These are phyloP conservation scores for Waitea zeae DNA, from an alignment of 1,284 basidiomycete species.

Conservation along the genomic window DNA sequence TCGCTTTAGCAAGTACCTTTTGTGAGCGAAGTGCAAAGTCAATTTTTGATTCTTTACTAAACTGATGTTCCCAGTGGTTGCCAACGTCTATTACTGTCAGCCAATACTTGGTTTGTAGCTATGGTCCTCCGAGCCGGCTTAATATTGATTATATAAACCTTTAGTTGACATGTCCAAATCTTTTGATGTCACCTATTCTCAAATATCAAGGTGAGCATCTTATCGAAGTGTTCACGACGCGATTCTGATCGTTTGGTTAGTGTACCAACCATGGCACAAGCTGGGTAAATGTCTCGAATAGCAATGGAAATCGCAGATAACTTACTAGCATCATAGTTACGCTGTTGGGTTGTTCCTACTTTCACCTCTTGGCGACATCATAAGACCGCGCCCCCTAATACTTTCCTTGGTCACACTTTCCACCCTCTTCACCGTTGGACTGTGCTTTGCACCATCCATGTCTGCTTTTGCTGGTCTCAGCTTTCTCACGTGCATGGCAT, in stretches of 20 bases:
- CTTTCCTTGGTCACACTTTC: conserved; percentile 20
- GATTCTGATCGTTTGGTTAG: no score
- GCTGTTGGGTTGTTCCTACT: conserved; percentile 30
- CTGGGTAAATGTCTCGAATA: conserved; percentile 20
- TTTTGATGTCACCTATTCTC: conserved; percentile 46
- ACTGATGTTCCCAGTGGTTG: no score
- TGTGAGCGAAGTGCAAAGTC: no score
- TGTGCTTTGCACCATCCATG: conserved; percentile 23
- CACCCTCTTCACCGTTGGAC: conserved; percentile 23
- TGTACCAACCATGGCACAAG: conserved; percentile 30
- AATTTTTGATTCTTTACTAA: no score
- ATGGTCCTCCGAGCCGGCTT: neutral
- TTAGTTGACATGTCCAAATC: conserved; percentile 34
- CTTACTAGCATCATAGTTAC: conserved; percentile 26
- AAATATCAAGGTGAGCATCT: conserved; percentile 26
- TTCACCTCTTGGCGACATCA: conserved; percentile 33
- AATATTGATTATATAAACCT: conserved; percentile 4
- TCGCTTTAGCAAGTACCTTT: no score
- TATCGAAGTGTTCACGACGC: no score
- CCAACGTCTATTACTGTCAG: conserved; percentile 60
- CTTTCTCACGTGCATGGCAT: conserved; percentile 26
- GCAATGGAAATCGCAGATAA: neutral
- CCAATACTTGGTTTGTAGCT: conserved; percentile 41
- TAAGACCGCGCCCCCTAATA: conserved; percentile 29
- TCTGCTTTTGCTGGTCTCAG: conserved; percentile 25